A percentile compares a stretch with the other conserved stretches of the same genome.
These are phyloP conservation scores for Colletotrichum caudatum DNA, from an alignment of 2,329 filamentous ascomycete species.

Conservation along the genomic window DNA sequence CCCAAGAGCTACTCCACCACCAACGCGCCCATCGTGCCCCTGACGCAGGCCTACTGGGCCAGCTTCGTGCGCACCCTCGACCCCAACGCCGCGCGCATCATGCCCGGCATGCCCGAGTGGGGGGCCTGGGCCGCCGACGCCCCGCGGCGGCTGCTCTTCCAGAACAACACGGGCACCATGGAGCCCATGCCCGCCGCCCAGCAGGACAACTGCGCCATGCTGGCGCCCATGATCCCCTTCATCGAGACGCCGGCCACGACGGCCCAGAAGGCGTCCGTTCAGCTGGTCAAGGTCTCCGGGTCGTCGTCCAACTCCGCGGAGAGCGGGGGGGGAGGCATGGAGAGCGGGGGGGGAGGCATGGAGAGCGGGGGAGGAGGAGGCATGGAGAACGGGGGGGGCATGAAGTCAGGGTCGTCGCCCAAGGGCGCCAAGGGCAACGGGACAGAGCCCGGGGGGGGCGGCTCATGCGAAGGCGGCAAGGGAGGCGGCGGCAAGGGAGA, in stretches of 20 bases:
- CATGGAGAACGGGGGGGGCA: too few species aligned
- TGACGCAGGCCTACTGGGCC: constrained; percentile 79
- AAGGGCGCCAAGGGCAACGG: constrained; percentile 17
- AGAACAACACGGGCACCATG: constrained; percentile 55
- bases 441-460: constrained; percentile 7
- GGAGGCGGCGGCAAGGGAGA: not conserved
- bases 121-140: constrained; percentile 51
- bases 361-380: not conserved
- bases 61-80: constrained; percentile 76
- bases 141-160: constrained; percentile 56
- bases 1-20: constrained; percentile 67
- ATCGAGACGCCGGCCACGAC: constrained; percentile 42
- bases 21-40: constrained; percentile 69
- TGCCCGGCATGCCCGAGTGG: constrained; percentile 64
- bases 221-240: constrained; percentile 45
- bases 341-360: not conserved
- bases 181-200: constrained; percentile 52
- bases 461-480: not conserved
- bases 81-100: constrained; percentile 67
- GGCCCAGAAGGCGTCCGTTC: constrained; percentile 37
- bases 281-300: constrained; percentile 34
- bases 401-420: not conserved
- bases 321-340: too few species aligned
- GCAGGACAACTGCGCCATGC: constrained; percentile 45
- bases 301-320: too few species aligned